Base-by-base conservation (phyloP, 805 yeast species). In the Candida awuae region DNA sequence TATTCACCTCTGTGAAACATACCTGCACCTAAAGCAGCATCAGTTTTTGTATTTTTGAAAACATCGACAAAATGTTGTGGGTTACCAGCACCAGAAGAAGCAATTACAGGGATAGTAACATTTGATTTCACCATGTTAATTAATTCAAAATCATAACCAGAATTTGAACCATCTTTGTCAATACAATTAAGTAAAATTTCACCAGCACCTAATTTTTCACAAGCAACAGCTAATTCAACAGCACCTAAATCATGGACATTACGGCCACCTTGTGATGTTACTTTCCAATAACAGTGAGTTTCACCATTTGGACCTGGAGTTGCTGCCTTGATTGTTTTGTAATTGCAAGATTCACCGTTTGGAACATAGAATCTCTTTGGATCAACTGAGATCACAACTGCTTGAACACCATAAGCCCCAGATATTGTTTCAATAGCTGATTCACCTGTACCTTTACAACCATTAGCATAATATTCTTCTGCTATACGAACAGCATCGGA, bases 21-120 rank as follows among this genome's bases (percentile, higher is more conserved):
- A 32, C 99, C 99, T 4, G 99, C 99, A 28, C 98, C 99, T 29
- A 92, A 70, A 14, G 98, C 97, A 31, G 99, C 99, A 63, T 92
- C 98, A 1, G 92, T 81, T 6, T 73, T 68, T 13, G 97, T 87
- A 32, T 80, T 68, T 33, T 67, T 69, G 55, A 92, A 92, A 2
- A 85, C 99, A 47, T 92, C 86, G 46, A 75, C 77, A 58, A 92
- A 92, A 63, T 92, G 97, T 35, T 68, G 72, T 1, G 99, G 98
- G 17, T 66, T 75, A 37, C 99, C 99, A 6, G 99, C 99, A 39
- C 99, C 99, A 45, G 94, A 81, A 6, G 97, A 87, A 0, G 98
- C 97, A 59, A 92, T 92, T 2, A 92, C 97, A 0, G 99, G 99
- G 34, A 94, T 82, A 1, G 67, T 65, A 6, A 86, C 94, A 1